A percentile compares a stretch with the other conserved stretches of the same genome.
phyloP scores from a whole-genome alignment of 345 rosid genomes.

The Murraya koenigii region DNA sequence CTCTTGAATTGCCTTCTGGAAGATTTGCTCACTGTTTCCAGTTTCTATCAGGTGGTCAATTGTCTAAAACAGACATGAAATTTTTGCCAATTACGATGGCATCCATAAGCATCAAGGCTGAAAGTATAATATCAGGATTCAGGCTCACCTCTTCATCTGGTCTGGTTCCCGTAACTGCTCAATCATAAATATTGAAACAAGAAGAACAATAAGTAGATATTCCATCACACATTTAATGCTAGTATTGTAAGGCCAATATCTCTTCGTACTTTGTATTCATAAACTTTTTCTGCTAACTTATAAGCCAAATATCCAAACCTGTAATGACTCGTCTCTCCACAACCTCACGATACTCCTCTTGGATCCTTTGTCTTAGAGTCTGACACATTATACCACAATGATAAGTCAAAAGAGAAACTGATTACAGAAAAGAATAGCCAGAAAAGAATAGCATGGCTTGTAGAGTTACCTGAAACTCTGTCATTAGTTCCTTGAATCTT shows the following conservation, averaged over 20 bases:
- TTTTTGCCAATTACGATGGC: conserved; percentile 22
- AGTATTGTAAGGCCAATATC: background rate
- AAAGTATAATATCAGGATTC: conserved; percentile 8
- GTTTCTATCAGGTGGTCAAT: conserved; percentile 87
- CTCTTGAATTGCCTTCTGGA: conserved; percentile 89
- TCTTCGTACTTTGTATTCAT: background rate
- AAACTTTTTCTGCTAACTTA: background rate
- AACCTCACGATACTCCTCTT: conserved; percentile 86
- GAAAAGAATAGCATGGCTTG: background rate
- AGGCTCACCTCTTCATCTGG: conserved; percentile 68
- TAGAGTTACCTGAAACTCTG: conserved; percentile 73
- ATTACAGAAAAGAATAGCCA: background rate
- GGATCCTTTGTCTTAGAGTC: conserved; percentile 81
- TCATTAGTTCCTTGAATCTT: conserved; percentile 69
- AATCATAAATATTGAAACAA: conserved; percentile 13
- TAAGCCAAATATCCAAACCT: conserved; percentile 39
- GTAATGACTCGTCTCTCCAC: conserved; percentile 87
- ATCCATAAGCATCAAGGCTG: conserved; percentile 11
- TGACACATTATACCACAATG: conserved; percentile 28
- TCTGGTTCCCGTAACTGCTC: conserved; percentile 61
- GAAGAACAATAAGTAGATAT: conserved; percentile 8
- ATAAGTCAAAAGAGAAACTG: background rate
- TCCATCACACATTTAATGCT: background rate
- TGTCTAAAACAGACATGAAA: conserved; percentile 39
- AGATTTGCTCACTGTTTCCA: conserved; percentile 91